A percentile compares a stretch with the other conserved stretches of the same genome.
Evolutionary conservation across 2,329 filamentous ascomycete genomes (phyloP).

Genomic region (Pseudocercospora pini-densiflorae): DNA sequence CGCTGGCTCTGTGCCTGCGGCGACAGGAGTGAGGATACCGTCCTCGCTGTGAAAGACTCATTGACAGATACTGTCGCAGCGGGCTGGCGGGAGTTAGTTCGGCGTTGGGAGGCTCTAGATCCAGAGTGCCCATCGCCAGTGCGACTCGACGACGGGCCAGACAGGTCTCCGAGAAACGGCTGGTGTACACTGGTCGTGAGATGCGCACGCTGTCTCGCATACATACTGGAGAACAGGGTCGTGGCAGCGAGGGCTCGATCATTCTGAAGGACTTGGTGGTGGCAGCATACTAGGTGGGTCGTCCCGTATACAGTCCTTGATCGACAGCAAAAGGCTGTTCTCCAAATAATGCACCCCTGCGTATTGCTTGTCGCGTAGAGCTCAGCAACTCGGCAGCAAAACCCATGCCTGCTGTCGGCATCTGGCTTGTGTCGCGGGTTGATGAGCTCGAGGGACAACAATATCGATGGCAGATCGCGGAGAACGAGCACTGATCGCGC

Average conservation of each 20-base stretch:
- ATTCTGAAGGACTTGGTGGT: neutral
- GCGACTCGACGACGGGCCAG: slow-evolving; percentile 8
- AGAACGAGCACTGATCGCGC: slow-evolving; percentile 14
- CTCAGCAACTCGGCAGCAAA: neutral
- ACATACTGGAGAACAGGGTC: slow-evolving; percentile 2
- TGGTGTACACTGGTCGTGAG: slow-evolving; percentile 2
- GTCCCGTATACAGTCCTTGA: slow-evolving; percentile 5
- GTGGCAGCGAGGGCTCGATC: neutral
- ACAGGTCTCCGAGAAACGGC: neutral
- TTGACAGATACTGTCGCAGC: neutral
- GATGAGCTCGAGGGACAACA: neutral
- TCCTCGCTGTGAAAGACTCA: neutral
- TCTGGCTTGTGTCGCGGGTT: neutral
- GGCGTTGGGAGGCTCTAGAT: slow-evolving; percentile 9
- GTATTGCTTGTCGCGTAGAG: slow-evolving; percentile 4
- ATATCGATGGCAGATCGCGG: neutral
- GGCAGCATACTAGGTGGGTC: slow-evolving; percentile 7
- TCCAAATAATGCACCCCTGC: neutral
- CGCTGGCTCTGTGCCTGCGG: slow-evolving; percentile 10
- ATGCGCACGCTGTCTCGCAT: neutral
- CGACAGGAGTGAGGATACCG: neutral
- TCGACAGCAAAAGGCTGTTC: neutral
- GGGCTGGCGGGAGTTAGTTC: neutral
- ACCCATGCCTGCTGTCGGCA: neutral
- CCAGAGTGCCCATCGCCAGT: slow-evolving; percentile 1